Evolutionary conservation across 768 basidiomycete genomes (phyloP).

Genomic region (Neoboletus brunneissimus): DNA sequence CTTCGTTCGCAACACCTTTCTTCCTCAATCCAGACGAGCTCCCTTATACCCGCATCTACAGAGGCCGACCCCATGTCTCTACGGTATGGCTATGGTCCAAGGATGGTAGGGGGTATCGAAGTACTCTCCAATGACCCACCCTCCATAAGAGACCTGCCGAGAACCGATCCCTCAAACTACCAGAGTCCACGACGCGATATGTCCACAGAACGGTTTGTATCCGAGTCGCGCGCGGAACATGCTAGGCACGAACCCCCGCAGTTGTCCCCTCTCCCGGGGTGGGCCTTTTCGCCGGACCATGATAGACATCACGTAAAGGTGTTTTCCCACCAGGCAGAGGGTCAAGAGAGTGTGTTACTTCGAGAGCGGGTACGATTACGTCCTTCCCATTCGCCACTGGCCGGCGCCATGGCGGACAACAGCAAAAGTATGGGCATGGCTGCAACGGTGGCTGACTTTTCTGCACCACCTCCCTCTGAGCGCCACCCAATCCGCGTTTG

Average conservation of each 20-base stretch:
- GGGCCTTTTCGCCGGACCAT: constrained; percentile 4
- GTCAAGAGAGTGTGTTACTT: constrained; percentile 1
- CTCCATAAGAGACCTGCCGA: constrained; percentile 9
- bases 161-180: constrained; percentile 13
- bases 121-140: constrained; percentile 17
- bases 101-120: constrained; percentile 29
- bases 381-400: constrained; percentile 1
- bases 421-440: background rate
- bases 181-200: constrained; percentile 14
- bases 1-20: constrained; percentile 12
- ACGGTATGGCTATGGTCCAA: constrained; percentile 21
- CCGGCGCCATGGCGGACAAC: background rate
- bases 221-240: constrained; percentile 11
- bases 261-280: constrained; percentile 10
- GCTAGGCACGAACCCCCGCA: constrained; percentile 7
- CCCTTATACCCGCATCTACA: background rate
- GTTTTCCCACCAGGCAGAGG: background rate
- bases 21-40: constrained; percentile 6
- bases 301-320: constrained; percentile 2
- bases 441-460: background rate
- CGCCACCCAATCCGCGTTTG: constrained; percentile 28
- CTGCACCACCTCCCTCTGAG: constrained; percentile 4
- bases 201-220: constrained; percentile 12
- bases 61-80: constrained; percentile 17
- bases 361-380: constrained; percentile 8